Evolutionary conservation across 306 rosid genomes (phyloP), one percentile per base, ranked within the genome.

Genomic region (Rosa chinensis): DNA sequence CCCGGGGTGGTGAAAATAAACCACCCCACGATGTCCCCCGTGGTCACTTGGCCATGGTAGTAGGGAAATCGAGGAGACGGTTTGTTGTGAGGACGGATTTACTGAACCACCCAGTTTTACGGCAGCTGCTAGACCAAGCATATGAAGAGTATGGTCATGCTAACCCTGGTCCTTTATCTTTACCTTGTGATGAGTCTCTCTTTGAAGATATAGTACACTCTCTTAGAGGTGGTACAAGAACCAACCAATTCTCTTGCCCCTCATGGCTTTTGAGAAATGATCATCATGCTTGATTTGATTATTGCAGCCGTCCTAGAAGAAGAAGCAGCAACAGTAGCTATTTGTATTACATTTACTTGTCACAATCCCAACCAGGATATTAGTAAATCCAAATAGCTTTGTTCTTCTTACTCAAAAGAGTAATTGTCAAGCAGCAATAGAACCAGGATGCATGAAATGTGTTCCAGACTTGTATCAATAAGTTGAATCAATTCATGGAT

Each of bases 161-260:
- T 52, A 77, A 79, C 76, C 72, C 73, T 64, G 89, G 88, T 67
- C 88, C 87, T 75, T 66, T 85, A 61, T 78, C 86, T 53, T 85
- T 89, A 77, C 93, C 87, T 14, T 87, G 89, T 52, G 84, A 82
- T 40, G 91, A 87, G 83, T 66, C 76, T 53, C 64, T 84, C 28
- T 85, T 85, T 61, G 83, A 87, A 74, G 87, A 85, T 37, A 87
- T 85, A 71, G 72, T 88, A 78, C 81, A 82, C 50, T 77, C 82
- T 75, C 88, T 85, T 17, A 11, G 76, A 68, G 73, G 70, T 55
- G 71, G 82, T 67, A 64, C 82, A 12, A 55, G 39, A 32, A 21
- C 72, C 48, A 55, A 77, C 8, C 55, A 37, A 69, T 32, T 84
- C 67, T 83, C 88, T 78, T 72, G 77, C 66, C 82, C 80, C 78